These are phyloP conservation scores for Vitis hybrid DNA, from an alignment of 177 flowering plant species.

Conservation along the genomic window DNA sequence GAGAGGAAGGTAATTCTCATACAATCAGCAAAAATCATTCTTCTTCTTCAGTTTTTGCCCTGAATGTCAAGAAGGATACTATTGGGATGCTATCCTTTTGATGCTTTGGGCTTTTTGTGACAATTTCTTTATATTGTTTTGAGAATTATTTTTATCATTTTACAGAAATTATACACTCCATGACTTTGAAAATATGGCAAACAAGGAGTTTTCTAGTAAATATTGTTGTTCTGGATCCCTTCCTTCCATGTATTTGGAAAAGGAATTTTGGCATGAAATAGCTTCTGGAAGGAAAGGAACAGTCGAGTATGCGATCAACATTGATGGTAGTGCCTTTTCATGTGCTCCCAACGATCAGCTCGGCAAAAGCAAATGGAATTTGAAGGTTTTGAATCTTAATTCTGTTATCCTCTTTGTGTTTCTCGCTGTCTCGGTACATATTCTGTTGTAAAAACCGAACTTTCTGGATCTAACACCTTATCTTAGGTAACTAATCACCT, in stretches of 20 bases:
- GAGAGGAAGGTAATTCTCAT: conserved; percentile 13
- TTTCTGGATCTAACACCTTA: too few relatives aligned
- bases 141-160: not conserved
- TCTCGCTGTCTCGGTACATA: not conserved
- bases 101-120: not conserved
- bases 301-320: conserved; percentile 29
- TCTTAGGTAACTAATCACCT: too few relatives aligned
- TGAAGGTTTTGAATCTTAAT: conserved; percentile 20
- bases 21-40: not conserved
- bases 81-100: too few relatives aligned
- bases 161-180: conserved; percentile 21
- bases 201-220: conserved; percentile 14
- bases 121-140: not conserved
- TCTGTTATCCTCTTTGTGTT: not conserved
- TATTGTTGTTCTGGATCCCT: conserved; percentile 10
- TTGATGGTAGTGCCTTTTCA: conserved; percentile 36
- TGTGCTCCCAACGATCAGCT: conserved; percentile 19
- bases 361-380: conserved; percentile 26
- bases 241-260: conserved; percentile 20
- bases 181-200: conserved; percentile 25
- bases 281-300: conserved; percentile 13
- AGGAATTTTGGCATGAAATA: conserved; percentile 30
- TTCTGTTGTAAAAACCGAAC: too few relatives aligned
- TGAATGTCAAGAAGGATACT: too few relatives aligned
- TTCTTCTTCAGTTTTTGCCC: not conserved